Percentiles rank a stretch among this genome's conserved stretches.
Conservation (phyloP, 2,329 filamentous ascomycete genomes). For the Fusarium irregulare region DNA sequence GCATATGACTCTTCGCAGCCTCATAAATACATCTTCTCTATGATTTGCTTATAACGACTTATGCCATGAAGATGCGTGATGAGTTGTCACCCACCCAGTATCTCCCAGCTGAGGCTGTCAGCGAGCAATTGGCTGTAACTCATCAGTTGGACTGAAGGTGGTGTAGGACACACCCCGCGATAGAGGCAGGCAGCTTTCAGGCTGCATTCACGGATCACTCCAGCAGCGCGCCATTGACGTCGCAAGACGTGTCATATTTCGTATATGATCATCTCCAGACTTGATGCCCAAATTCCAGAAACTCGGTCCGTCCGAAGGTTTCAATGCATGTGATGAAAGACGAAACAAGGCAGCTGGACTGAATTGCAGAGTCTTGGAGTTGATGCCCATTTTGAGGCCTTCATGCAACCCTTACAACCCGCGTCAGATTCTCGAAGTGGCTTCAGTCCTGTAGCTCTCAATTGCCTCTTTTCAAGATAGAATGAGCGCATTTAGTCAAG, state of each 20-base stretch:
- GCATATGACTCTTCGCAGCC: neutral
- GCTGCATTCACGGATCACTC: neutral
- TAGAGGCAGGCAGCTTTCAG: neutral
- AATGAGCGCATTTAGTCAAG: no score
- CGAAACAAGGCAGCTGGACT: neutral
- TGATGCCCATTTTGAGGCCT: constrained; percentile 2
- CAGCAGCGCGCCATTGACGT: neutral
- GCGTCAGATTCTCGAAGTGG: neutral
- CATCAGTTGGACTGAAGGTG: neutral
- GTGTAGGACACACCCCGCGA: neutral
- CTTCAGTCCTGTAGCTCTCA: fast-evolving
- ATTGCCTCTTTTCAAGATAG: neutral
- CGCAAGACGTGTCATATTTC: constrained; percentile 3
- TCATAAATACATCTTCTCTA: neutral
- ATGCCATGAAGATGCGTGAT: constrained; percentile 14
- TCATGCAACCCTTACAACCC: neutral
- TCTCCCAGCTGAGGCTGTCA: constrained; percentile 2
- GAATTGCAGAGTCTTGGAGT: neutral
- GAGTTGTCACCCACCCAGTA: constrained; percentile 14
- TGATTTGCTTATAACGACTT: constrained; percentile 2
- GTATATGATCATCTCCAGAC: no score
- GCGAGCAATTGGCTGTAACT: constrained; percentile 2
- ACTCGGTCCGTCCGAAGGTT: neutral
- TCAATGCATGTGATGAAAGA: neutral
- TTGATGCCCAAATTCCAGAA: no score